Conservation (phyloP, 768 basidiomycete species). For the Termitomyces sp. region DNA sequence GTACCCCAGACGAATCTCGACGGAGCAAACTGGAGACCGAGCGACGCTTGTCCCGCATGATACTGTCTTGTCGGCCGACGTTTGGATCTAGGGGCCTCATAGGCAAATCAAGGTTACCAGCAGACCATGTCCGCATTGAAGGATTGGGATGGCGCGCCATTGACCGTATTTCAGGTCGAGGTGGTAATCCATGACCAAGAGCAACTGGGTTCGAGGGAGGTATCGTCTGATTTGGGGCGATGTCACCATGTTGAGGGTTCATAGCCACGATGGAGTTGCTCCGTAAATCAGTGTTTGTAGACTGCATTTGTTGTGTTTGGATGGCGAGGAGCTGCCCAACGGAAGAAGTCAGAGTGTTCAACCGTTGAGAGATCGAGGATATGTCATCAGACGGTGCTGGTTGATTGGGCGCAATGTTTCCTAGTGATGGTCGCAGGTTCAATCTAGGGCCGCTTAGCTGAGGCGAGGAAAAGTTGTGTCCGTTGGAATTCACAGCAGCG, state of each 20-base stretch:
- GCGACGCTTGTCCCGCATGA: constrained; percentile 68
- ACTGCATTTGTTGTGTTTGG: constrained; percentile 72
- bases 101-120: constrained; percentile 75
- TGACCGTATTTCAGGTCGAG: constrained; percentile 62
- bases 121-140: constrained; percentile 83
- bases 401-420: constrained; percentile 74
- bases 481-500: constrained; percentile 42
- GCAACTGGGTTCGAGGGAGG: constrained; percentile 40
- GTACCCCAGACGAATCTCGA: constrained; percentile 73
- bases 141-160: constrained; percentile 62
- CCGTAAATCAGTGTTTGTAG: constrained; percentile 35
- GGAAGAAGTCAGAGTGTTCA: constrained; percentile 78
- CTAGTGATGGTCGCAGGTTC: constrained; percentile 61
- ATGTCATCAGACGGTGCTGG: constrained; percentile 67
- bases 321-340: constrained; percentile 82
- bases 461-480: constrained; percentile 31
- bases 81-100: constrained; percentile 51
- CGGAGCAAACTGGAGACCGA: constrained; percentile 68
- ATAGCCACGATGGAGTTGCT: constrained; percentile 41
- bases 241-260: constrained; percentile 44
- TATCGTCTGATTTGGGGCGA: constrained; percentile 45
- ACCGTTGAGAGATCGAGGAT: constrained; percentile 70
- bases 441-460: constrained; percentile 46
- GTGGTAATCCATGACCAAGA: constrained; percentile 62
- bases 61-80: constrained; percentile 41